phyloP scores from a whole-genome alignment of 768 basidiomycete species.

The Russula olivacea region DNA sequence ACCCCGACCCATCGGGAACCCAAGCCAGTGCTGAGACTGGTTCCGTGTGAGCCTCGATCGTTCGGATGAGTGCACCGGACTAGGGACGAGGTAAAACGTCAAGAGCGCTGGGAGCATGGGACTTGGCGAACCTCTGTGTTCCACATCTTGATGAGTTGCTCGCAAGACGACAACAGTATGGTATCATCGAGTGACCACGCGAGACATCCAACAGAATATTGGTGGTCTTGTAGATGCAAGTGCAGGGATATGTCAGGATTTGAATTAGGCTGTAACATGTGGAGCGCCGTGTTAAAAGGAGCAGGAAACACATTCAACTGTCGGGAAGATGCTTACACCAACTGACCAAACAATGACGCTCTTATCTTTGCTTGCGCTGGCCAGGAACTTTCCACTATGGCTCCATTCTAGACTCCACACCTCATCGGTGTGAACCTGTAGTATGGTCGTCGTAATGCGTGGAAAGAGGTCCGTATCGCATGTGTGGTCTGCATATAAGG shows the following conservation, averaged over 20 bases:
- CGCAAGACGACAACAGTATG: conserved; percentile 76
- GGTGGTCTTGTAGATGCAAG: conserved; percentile 69
- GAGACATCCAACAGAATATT: conserved; percentile 69
- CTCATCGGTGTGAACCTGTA: conserved; percentile 85
- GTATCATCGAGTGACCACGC: conserved; percentile 92
- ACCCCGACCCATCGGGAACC: conserved; percentile 84
- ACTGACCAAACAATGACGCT: conserved; percentile 86
- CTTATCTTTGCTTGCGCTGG: conserved; percentile 84
- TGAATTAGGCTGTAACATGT: conserved; percentile 22
- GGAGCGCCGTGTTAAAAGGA: neutral
- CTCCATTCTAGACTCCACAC: conserved; percentile 98
- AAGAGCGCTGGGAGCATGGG: conserved; percentile 15
- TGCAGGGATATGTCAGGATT: conserved; percentile 52
- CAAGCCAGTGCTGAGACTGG: conserved; percentile 82
- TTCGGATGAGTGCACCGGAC: conserved; percentile 68
- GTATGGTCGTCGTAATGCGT: conserved; percentile 72
- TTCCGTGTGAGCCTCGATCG: conserved; percentile 68
- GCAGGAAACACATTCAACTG: conserved; percentile 1
- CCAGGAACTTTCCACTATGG: conserved; percentile 76
- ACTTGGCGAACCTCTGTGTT: conserved; percentile 62
- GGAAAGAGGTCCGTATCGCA: conserved; percentile 84
- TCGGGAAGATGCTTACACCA: conserved; percentile 49
- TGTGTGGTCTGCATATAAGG: conserved; percentile 82
- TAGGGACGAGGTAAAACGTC: conserved; percentile 30
- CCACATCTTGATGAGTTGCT: conserved; percentile 83